These are phyloP conservation scores for Juglanconis sp. DNA, from an alignment of 2,329 filamentous ascomycete genomes.

Conservation along the genomic window DNA sequence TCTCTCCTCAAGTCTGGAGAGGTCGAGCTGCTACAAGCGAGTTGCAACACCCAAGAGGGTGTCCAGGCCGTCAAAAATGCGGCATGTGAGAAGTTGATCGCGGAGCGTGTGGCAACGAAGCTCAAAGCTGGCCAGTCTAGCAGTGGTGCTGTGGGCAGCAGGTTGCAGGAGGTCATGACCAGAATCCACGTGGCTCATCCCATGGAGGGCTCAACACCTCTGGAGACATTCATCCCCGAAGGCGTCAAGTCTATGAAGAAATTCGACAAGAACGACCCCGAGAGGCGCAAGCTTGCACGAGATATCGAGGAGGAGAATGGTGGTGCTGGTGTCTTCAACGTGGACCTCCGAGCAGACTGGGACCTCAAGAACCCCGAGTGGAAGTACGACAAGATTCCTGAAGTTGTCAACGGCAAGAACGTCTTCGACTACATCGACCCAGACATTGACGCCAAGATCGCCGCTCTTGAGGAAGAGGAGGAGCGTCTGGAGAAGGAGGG, in stretches of 20 bases:
- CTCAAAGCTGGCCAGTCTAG: slow-evolving; percentile 83
- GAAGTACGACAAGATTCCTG: slow-evolving; percentile 95
- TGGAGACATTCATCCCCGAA: slow-evolving; percentile 86
- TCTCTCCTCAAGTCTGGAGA: slow-evolving; percentile 79
- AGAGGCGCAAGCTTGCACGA: slow-evolving; percentile 73
- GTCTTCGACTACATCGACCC: slow-evolving; percentile 97
- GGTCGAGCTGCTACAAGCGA: slow-evolving; percentile 88
- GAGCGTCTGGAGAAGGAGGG: slow-evolving; percentile 88
- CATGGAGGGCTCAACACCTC: slow-evolving; percentile 67
- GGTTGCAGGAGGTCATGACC: slow-evolving; percentile 85
- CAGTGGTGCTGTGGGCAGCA: slow-evolving; percentile 66
- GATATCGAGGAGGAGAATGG: slow-evolving; percentile 91
- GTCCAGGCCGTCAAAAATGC: slow-evolving; percentile 94
- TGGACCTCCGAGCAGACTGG: slow-evolving; percentile 88
- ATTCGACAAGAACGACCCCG: slow-evolving; percentile 87
- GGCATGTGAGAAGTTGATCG: slow-evolving; percentile 87
- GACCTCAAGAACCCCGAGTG: slow-evolving; percentile 83
- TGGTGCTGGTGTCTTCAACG: slow-evolving; percentile 92
- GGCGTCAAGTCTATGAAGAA: slow-evolving; percentile 77
- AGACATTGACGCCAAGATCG: slow-evolving; percentile 90
- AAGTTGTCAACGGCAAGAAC: slow-evolving; percentile 93
- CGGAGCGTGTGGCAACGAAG: slow-evolving; percentile 91
- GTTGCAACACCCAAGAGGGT: slow-evolving; percentile 91
- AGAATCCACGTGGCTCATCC: slow-evolving; percentile 97
- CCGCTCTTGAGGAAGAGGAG: slow-evolving; percentile 90